These are phyloP conservation scores for Chrysoporthe cubensis DNA, from an alignment of 2,329 filamentous ascomycete species.

Conservation along the genomic window DNA sequence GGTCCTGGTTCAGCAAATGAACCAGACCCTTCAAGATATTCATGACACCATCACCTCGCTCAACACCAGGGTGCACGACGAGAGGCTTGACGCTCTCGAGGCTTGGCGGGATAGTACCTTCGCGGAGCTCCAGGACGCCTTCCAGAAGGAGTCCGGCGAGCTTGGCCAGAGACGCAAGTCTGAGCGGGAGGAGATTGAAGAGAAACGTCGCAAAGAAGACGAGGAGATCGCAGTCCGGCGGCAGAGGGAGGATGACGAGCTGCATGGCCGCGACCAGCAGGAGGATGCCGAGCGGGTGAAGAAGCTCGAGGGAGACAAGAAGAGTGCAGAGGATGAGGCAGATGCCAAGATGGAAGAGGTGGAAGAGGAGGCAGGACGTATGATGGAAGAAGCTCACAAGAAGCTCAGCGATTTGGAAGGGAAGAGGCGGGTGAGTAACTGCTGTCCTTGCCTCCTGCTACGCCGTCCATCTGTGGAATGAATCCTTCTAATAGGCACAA, in stretches of 20 bases:
- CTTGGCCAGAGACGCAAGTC: constrained; percentile 36
- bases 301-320: constrained; percentile 37
- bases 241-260: constrained; percentile 42
- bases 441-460: background rate
- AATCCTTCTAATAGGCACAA: constrained; percentile 11
- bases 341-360: constrained; percentile 41
- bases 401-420: constrained; percentile 41
- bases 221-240: constrained; percentile 44
- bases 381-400: constrained; percentile 38
- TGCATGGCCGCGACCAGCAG: constrained; percentile 33
- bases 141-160: constrained; percentile 38
- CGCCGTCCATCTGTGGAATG: constrained; percentile 22
- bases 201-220: constrained; percentile 45
- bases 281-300: constrained; percentile 40
- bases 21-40: constrained; percentile 46
- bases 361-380: constrained; percentile 38
- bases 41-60: constrained; percentile 42
- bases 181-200: constrained; percentile 40
- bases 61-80: constrained; percentile 39
- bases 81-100: constrained; percentile 45
- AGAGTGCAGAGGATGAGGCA: constrained; percentile 41
- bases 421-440: constrained; percentile 37
- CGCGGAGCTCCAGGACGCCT: constrained; percentile 38
- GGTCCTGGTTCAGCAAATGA: constrained; percentile 47
- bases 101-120: constrained; percentile 41